Evolutionary conservation across 148 eudicot species (phyloP), one percentile per base, ranked within the genome.

Genomic region (Simmondsia chinensis): DNA sequence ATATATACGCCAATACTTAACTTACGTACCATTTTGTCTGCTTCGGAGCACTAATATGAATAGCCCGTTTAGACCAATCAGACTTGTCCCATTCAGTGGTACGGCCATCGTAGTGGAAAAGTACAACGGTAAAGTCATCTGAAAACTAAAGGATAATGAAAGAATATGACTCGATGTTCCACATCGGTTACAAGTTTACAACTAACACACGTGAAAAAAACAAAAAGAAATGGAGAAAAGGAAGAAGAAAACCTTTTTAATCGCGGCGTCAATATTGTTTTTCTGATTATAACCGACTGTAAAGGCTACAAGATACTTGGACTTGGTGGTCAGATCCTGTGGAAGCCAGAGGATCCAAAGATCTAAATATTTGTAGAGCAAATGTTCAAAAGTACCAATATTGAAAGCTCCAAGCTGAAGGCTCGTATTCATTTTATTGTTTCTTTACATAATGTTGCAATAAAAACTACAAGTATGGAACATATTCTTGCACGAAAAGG

Each of bases 21-120:
- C n/a, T n/a, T 48, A 29, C 64, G 61, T 53, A 84, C 95, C 95
- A 84, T 60, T 71, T 75, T 18, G 87, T 76, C 64, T 87, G 96
- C 61, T 78, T 82, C 10, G 22, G 67, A 22, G 61, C 87, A 41
- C 87, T 87, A 13, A 87, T 54, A 59, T 82, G 96, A 46, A 82
- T 72, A 35, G 87, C 96, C 14, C 62, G 69, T 51, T 71, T 74
- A 20, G 96, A 87, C 96, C 96, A 87, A 46, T 79, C 94, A 54
- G 73, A 82, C 46, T 76, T 72, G 52, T 79, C 81, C 94, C 96
- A 87, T 39, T 87, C 96, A 27, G 65, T 73, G 31, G 71, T 69
- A 56, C 52, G 60, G 7, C 79, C 87, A 58, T 87, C 96, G 37
- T 87, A 87, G 61, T 82, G 96, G 45, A 87, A 87, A 35, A 87